These are phyloP conservation scores for Vitis riparia DNA, from an alignment of 164 flowering plant genomes.

Conservation along the genomic window DNA sequence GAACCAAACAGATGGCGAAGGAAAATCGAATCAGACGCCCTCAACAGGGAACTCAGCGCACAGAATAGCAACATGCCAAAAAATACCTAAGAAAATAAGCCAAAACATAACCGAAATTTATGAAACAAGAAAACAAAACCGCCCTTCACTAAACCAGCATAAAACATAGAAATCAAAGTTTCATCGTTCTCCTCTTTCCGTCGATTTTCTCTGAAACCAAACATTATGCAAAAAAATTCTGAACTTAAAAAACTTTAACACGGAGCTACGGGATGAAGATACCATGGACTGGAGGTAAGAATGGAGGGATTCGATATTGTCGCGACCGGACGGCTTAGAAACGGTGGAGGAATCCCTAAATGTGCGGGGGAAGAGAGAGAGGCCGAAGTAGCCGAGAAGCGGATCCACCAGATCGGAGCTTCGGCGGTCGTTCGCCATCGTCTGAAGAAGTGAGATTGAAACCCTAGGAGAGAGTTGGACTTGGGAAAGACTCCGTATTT, in stretches of 20 bases:
- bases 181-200: neutral
- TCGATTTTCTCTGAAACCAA: neutral
- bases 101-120: neutral
- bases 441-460: neutral
- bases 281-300: conserved; percentile 44
- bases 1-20: neutral
- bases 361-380: conserved; percentile 44
- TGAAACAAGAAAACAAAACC: neutral
- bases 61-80: too few species aligned
- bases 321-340: conserved; percentile 12
- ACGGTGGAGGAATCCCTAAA: conserved; percentile 22
- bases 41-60: too few species aligned
- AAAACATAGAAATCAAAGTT: neutral
- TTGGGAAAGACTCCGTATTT: neutral
- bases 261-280: neutral
- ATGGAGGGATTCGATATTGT: conserved; percentile 36
- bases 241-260: too few species aligned
- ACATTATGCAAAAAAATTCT: neutral
- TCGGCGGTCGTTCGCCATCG: conserved; percentile 21
- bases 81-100: neutral
- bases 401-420: conserved; percentile 39
- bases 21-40: too few species aligned
- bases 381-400: conserved; percentile 22
- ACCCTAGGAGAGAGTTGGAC: conserved; percentile 13
- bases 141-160: too few species aligned